Conservation (phyloP, 495 filamentous ascomycete species). For the Xylaria acuta region DNA sequence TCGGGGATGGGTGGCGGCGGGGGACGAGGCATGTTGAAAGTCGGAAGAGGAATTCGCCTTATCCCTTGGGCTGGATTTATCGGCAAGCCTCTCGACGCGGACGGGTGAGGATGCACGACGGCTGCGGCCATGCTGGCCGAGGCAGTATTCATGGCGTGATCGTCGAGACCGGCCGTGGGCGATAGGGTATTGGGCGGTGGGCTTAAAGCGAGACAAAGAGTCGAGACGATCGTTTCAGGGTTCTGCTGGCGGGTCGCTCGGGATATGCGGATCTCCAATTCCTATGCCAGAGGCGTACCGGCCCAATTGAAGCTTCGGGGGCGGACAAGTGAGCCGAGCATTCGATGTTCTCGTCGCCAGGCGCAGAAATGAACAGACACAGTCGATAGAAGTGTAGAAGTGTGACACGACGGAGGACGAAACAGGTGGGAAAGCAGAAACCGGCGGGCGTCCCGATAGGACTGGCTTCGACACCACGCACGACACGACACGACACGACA, state of each 20-base stretch:
- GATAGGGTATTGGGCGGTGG: slow-evolving; percentile 8
- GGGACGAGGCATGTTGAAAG: slow-evolving; percentile 38
- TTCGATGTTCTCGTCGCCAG: slow-evolving; percentile 7
- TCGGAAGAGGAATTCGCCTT: slow-evolving; percentile 45
- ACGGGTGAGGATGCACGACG: slow-evolving; percentile 35
- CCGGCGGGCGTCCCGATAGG: neutral
- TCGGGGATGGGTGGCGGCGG: slow-evolving; percentile 46
- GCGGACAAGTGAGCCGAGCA: neutral
- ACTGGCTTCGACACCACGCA: slow-evolving; percentile 17
- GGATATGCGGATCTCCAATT: slow-evolving; percentile 20
- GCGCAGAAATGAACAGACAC: neutral
- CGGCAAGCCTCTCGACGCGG: slow-evolving; percentile 44
- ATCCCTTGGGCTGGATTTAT: slow-evolving; percentile 48
- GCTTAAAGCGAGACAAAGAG: slow-evolving; percentile 21
- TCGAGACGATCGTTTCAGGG: slow-evolving; percentile 28
- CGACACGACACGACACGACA: slow-evolving; percentile 13
- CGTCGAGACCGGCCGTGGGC: slow-evolving; percentile 1
- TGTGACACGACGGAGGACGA: neutral
- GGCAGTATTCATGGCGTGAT: slow-evolving; percentile 37
- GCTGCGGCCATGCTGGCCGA: slow-evolving; percentile 40
- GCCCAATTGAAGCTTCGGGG: slow-evolving; percentile 19
- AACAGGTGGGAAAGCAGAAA: slow-evolving; percentile 10
- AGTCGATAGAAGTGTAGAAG: neutral
- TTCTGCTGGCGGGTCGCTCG: slow-evolving; percentile 21
- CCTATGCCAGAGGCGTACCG: slow-evolving; percentile 3